Conservation (phyloP, 345 rosid genomes). For the Luvunga scandens region DNA sequence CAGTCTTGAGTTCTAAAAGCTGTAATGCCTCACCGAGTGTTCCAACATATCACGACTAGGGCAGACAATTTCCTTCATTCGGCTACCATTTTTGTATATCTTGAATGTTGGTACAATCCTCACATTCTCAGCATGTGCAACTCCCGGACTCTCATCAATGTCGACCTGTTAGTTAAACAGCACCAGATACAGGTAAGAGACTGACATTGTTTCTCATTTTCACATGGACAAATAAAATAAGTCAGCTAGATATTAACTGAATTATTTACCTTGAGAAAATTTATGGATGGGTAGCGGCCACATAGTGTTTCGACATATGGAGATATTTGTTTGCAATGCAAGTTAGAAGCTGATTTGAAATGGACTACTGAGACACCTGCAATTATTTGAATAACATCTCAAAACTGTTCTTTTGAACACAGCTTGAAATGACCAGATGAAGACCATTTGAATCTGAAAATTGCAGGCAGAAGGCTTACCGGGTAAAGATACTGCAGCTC, state of each 20-base stretch:
- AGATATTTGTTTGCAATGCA: slow-evolving; percentile 84
- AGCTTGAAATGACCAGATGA: background rate
- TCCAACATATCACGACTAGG: slow-evolving; percentile 88
- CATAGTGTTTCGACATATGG: slow-evolving; percentile 73
- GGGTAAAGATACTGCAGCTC: slow-evolving; percentile 72
- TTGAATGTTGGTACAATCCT: slow-evolving; percentile 93
- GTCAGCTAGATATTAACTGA: background rate
- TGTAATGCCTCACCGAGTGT: slow-evolving; percentile 93
- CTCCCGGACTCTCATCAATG: slow-evolving; percentile 44
- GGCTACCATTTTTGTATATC: slow-evolving; percentile 77
- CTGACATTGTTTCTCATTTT: background rate
- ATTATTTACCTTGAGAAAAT: slow-evolving; percentile 70
- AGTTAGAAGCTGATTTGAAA: slow-evolving; percentile 54
- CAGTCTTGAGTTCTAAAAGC: slow-evolving; percentile 50
- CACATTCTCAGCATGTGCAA: slow-evolving; percentile 75
- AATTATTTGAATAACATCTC: slow-evolving; percentile 12
- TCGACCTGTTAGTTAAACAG: slow-evolving; percentile 61
- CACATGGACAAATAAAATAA: background rate
- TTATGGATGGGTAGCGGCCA: slow-evolving; percentile 76
- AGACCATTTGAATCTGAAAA: background rate
- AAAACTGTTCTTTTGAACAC: background rate
- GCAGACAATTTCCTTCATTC: slow-evolving; percentile 88
- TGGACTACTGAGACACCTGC: slow-evolving; percentile 80
- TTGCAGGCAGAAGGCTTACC: slow-evolving; percentile 35
- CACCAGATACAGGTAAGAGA: slow-evolving; percentile 2